A percentile compares a stretch with the other conserved stretches of the same genome.
Evolutionary conservation across 345 rosid species (phyloP).

Genomic region (Xanthoceras sorbifolium): DNA sequence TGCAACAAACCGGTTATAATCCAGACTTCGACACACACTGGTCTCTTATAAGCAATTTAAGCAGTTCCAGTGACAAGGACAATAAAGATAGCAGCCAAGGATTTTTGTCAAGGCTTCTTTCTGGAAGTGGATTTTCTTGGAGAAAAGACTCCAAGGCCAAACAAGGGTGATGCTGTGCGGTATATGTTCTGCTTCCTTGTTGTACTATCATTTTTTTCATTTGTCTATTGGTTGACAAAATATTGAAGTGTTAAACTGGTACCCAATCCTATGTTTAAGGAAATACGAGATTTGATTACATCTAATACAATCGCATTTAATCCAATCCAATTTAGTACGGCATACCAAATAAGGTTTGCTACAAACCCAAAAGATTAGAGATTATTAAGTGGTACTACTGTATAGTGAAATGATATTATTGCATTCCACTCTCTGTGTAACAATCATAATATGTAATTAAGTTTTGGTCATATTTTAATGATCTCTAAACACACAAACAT

Average conservation of each 20-base stretch:
- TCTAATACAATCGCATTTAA: no score
- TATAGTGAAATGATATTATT: no score
- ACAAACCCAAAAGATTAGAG: no score
- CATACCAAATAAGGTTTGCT: no score
- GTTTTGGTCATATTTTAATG: no score
- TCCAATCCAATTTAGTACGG: no score
- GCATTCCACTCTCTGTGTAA: no score
- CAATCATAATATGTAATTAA: no score
- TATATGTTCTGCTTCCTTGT: neutral
- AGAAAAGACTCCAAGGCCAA: constrained; percentile 20
- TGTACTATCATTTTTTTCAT: neutral
- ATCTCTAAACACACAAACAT: no score
- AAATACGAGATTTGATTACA: no score
- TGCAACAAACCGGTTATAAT: constrained; percentile 62
- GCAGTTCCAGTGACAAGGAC: constrained; percentile 37
- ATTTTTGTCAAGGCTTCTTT: constrained; percentile 72
- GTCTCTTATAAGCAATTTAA: constrained; percentile 78
- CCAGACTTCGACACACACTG: constrained; percentile 76
- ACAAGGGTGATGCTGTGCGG: neutral
- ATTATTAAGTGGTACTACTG: no score
- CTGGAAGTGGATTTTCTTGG: constrained; percentile 57
- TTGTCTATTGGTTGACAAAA: neutral
- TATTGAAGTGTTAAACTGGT: neutral
- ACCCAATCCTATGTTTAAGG: no score
- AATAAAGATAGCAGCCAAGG: constrained; percentile 39